These are phyloP conservation scores for Ophiocordyceps camponoti-saundersi DNA, from an alignment of 2,329 filamentous ascomycete genomes.

Conservation along the genomic window DNA sequence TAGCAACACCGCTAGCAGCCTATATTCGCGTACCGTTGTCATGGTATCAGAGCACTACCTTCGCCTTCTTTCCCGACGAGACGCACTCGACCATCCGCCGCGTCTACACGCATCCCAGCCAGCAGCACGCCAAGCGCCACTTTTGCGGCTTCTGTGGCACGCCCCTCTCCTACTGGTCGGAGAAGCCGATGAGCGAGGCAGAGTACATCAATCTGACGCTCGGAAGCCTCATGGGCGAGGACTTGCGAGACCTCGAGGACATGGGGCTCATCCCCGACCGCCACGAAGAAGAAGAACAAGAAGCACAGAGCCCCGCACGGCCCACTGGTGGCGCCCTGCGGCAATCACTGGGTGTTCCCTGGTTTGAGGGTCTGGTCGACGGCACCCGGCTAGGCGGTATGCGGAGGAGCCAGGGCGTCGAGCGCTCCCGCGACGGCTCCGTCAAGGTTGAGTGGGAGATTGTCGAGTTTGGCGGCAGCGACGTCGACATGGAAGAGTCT, in stretches of 20 bases:
- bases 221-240: constrained; percentile 56
- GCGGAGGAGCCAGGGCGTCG: constrained; percentile 40
- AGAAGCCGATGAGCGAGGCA: constrained; percentile 51
- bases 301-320: constrained; percentile 1
- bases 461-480: constrained; percentile 44
- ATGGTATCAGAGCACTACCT: constrained; percentile 65
- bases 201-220: constrained; percentile 68
- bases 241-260: constrained; percentile 57
- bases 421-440: constrained; percentile 40
- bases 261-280: constrained; percentile 50
- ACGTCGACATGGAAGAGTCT: constrained; percentile 16
- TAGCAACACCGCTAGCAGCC: constrained; percentile 58
- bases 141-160: constrained; percentile 93
- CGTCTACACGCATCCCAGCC: constrained; percentile 43
- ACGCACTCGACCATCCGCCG: constrained; percentile 48
- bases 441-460: constrained; percentile 70
- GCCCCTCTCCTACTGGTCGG: constrained; percentile 68
- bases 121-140: constrained; percentile 46
- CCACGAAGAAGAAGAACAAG: constrained; percentile 8
- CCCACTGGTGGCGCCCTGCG: constrained; percentile 9
- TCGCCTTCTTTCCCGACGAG: constrained; percentile 66
- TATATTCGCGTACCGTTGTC: constrained; percentile 69
- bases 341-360: constrained; percentile 58
- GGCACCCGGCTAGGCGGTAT: constrained; percentile 56
- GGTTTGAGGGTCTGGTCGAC: constrained; percentile 68